These are phyloP conservation scores for Entomortierella parvispora DNA, from an alignment of 192 early-diverging fungal species.

Conservation along the genomic window DNA sequence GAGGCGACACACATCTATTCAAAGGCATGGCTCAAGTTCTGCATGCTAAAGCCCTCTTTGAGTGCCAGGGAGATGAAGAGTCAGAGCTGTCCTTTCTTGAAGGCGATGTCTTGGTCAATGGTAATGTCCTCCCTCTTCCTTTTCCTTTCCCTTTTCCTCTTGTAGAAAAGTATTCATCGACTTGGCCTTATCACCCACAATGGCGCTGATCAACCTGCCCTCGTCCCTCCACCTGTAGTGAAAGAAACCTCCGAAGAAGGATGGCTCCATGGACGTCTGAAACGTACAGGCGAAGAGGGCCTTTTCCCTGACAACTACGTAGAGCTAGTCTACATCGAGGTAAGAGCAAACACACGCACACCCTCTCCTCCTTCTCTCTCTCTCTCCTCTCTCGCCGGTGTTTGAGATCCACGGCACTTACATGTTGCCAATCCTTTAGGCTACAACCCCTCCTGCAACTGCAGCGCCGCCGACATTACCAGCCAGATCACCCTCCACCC, in stretches of 20 bases:
- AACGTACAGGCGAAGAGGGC: conserved; percentile 54
- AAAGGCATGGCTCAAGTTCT: conserved; percentile 30
- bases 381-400: background rate
- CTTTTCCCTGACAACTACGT: conserved; percentile 74
- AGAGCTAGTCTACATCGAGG: conserved; percentile 41
- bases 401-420: background rate
- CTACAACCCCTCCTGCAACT: too few relatives aligned
- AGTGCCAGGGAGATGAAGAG: conserved; percentile 66
- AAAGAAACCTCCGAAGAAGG: conserved; percentile 61
- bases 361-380: background rate
- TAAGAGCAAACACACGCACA: background rate
- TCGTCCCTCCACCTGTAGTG: conserved; percentile 24
- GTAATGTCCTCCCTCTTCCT: conserved; percentile 7
- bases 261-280: conserved; percentile 65
- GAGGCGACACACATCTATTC: too few relatives aligned
- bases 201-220: background rate
- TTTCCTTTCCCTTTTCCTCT: background rate
- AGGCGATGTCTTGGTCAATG: conserved; percentile 64
- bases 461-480: conserved; percentile 14
- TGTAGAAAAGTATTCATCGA: background rate
- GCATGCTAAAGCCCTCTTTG: conserved; percentile 64
- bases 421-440: too few relatives aligned
- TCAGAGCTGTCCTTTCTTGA: conserved; percentile 66
- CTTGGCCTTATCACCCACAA: background rate
- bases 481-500: background rate